Percentiles rank a stretch among this genome's conserved stretches.
These are phyloP conservation scores for Populus ilicifolia DNA, from an alignment of 345 rosid species.

Conservation along the genomic window DNA sequence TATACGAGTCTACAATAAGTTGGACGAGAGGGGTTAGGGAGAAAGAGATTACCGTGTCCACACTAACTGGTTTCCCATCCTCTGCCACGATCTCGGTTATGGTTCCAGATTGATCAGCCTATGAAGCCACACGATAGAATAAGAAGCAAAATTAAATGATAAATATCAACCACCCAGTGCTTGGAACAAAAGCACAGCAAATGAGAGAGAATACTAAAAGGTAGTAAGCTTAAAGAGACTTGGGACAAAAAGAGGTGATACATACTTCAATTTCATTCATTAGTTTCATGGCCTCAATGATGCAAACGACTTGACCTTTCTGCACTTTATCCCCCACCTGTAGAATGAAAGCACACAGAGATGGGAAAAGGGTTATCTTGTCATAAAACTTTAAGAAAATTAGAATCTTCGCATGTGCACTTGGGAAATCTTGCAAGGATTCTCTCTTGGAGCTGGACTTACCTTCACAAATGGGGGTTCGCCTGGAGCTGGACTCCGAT, in stretches of 20 bases:
- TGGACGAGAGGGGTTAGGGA: not conserved
- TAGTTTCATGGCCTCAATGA: constrained; percentile 95
- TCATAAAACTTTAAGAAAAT: too few relatives aligned
- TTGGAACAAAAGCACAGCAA: not conserved
- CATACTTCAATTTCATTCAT: constrained; percentile 98
- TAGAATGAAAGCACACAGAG: not conserved
- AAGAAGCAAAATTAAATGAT: not conserved
- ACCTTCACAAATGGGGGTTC: constrained; percentile 95
- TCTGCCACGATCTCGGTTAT: constrained; percentile 66
- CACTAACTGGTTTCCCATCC: constrained; percentile 79
- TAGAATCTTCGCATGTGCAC: too few relatives aligned
- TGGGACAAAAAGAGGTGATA: not conserved
- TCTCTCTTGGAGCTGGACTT: not conserved
- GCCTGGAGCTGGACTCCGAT: constrained; percentile 77
- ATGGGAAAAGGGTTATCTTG: not conserved
- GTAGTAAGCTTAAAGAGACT: not conserved
- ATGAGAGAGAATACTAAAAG: not conserved
- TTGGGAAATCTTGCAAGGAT: not conserved
- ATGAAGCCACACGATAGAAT: constrained; percentile 14
- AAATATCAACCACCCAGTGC: not conserved
- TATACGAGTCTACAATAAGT: not conserved
- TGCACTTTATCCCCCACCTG: constrained; percentile 97
- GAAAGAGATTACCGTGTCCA: constrained; percentile 57
- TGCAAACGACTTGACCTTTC: constrained; percentile 93
- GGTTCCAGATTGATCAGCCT: constrained; percentile 98